These are phyloP conservation scores for Thalassiosira livingstoniorum DNA, from an alignment of 352 stramenopile species.

Conservation along the genomic window DNA sequence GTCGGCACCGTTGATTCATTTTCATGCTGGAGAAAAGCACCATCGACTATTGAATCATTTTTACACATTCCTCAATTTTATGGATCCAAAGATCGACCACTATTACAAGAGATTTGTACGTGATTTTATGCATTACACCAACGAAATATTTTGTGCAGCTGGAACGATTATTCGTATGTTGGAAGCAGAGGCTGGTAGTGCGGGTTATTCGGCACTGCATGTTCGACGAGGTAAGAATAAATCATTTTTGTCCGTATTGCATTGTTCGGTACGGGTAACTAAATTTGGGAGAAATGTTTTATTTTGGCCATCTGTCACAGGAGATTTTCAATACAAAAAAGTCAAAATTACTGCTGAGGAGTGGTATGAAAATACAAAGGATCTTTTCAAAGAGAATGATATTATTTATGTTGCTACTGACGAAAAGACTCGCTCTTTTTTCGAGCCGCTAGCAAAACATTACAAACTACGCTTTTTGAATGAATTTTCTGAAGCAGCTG, in stretches of 20 bases:
- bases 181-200: conserved; percentile 44
- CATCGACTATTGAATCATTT: conserved; percentile 78
- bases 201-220: conserved; percentile 74
- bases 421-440: conserved; percentile 82
- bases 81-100: conserved; percentile 68
- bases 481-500: conserved; percentile 79
- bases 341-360: conserved; percentile 77
- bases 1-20: conserved; percentile 64
- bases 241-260: conserved; percentile 77
- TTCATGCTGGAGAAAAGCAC: conserved; percentile 61
- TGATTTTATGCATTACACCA: conserved; percentile 84
- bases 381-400: conserved; percentile 64
- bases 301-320: too few relatives aligned
- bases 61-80: conserved; percentile 81
- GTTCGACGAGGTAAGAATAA: conserved; percentile 82
- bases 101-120: conserved; percentile 81
- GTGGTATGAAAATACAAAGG: conserved; percentile 81
- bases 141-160: conserved; percentile 83
- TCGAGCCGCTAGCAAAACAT: conserved; percentile 79
- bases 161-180: conserved; percentile 69
- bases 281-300: too few relatives aligned
- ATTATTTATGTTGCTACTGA: conserved; percentile 88
- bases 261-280: too few relatives aligned
- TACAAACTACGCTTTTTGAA: conserved; percentile 83
- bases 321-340: conserved; percentile 84